Evolutionary conservation across 1,284 basidiomycete genomes (phyloP), one percentile per base, ranked within the genome.

Genomic region (Austropuccinia psidii): DNA sequence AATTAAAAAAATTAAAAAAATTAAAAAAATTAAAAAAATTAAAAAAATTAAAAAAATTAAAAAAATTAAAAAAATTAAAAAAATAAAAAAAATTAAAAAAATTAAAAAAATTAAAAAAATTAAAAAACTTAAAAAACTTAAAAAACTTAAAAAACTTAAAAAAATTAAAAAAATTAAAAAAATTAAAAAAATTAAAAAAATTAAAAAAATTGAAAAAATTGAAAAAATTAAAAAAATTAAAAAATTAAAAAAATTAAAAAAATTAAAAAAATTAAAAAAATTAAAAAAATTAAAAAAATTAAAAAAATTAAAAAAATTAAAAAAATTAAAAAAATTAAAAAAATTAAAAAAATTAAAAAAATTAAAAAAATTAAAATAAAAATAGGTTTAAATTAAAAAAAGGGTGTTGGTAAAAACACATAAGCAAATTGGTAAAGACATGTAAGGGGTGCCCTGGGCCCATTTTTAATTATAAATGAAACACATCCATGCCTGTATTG

Each of bases 301-400:
- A 83, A 72, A 90, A 86, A 35, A 88, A 86, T 81, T 90, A 89
- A 78, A 90, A 89, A 17, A 24, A 13, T 21, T 17, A 55, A 24
- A 24, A 13, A 29, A 19, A 55, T 55, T 6, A 13, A 24, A 5
- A 89, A 89, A 35, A 29, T 21, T 21, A 19, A 31, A 31, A 57
- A 31, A 31, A 57, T 11, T 19, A 57, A 57, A 5, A 24, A 29
- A 29, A 55, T 8, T 21, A 19, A 31, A 31, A 8, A 24, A 52
- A 27, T 19, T 9, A 24, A 52, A 27, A 21, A 15, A 52, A 24
- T 19, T n/a, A 45, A 45, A n/a, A 45, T 11, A n/a, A 45, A n/a
- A 45, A 45, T n/a, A 45, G 33, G n/a, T n/a, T n/a, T n/a, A n/a
- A n/a, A 35, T 19, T 31, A 60, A 37, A 19, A n/a, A 37, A 29